A percentile compares a stretch with the other conserved stretches of the same genome.
These are phyloP conservation scores for Lobosporangium transversale DNA, from an alignment of 192 early-diverging fungal species.

Conservation along the genomic window DNA sequence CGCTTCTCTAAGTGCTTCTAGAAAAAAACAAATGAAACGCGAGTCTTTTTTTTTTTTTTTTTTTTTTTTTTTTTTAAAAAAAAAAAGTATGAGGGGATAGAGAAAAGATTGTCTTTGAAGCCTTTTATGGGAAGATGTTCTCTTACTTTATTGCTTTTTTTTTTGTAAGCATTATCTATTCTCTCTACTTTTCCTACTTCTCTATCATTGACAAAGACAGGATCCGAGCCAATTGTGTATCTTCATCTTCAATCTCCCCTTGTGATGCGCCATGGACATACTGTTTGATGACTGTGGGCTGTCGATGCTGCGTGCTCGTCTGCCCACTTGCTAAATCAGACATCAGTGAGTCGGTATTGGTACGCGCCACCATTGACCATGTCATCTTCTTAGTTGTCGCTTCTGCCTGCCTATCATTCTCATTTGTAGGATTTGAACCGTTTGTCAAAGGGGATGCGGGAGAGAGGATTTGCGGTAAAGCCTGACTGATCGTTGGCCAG, in stretches of 20 bases:
- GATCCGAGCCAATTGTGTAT: constrained; percentile 41
- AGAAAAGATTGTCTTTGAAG: too few species aligned
- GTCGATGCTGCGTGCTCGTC: neutral
- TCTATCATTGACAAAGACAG: constrained; percentile 45
- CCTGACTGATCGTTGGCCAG: constrained; percentile 24
- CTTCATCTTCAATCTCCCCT: constrained; percentile 45
- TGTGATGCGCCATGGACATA: constrained; percentile 15
- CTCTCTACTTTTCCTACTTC: constrained; percentile 13
- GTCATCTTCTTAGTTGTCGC: constrained; percentile 16
- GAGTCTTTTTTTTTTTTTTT: too few species aligned
- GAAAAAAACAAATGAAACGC: too few species aligned
- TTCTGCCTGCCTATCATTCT: neutral
- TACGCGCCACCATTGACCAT: constrained; percentile 42
- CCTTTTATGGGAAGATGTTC: too few species aligned
- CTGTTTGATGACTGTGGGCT: constrained; percentile 26
- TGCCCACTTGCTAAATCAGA: neutral
- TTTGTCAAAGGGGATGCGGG: neutral
- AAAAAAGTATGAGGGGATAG: too few species aligned
- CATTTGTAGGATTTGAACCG: neutral
- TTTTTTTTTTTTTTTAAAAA: too few species aligned
- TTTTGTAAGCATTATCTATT: too few species aligned
- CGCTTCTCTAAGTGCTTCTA: too few species aligned
- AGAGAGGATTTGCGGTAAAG: neutral
- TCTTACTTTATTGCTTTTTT: too few species aligned
- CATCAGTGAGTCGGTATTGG: constrained; percentile 7